Conservation (phyloP, 208 protist genomes). For the Trypanosoma boissoni region DNA sequence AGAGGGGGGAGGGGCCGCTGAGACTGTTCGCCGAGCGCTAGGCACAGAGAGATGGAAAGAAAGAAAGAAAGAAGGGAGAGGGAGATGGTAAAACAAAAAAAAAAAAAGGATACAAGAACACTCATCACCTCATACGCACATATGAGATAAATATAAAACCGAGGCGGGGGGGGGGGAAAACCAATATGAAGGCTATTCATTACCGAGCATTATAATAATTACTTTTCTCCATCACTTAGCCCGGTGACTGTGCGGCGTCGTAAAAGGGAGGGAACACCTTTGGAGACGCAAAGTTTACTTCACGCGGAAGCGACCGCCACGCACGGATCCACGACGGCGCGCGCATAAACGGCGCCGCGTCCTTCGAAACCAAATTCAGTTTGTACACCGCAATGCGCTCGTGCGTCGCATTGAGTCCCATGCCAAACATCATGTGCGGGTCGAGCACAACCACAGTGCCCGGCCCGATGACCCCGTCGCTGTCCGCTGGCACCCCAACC, state of each 20-base stretch:
- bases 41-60: too few relatives aligned
- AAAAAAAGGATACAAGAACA: too few relatives aligned
- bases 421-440: constrained; percentile 79
- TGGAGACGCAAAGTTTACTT: constrained; percentile 70
- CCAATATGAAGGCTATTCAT: too few relatives aligned
- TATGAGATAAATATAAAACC: too few relatives aligned
- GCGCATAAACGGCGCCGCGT: constrained; percentile 41
- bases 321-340: constrained; percentile 77
- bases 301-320: constrained; percentile 68
- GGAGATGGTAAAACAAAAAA: too few relatives aligned
- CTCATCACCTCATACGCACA: too few relatives aligned
- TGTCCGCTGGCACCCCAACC: constrained; percentile 27
- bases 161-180: too few relatives aligned
- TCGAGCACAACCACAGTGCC: constrained; percentile 77
- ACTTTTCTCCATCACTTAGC: background rate
- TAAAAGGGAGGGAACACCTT: constrained; percentile 76
- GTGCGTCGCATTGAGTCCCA: constrained; percentile 61
- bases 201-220: too few relatives aligned
- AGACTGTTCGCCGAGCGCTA: too few relatives aligned
- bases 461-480: constrained; percentile 27
- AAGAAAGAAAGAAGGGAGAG: too few relatives aligned
- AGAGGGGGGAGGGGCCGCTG: too few relatives aligned
- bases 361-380: constrained; percentile 60
- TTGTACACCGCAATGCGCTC: constrained; percentile 60
- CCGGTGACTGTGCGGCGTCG: background rate